These are phyloP conservation scores for Endoconidiophora laricicola DNA, from an alignment of 2,329 filamentous ascomycete genomes.

Conservation along the genomic window DNA sequence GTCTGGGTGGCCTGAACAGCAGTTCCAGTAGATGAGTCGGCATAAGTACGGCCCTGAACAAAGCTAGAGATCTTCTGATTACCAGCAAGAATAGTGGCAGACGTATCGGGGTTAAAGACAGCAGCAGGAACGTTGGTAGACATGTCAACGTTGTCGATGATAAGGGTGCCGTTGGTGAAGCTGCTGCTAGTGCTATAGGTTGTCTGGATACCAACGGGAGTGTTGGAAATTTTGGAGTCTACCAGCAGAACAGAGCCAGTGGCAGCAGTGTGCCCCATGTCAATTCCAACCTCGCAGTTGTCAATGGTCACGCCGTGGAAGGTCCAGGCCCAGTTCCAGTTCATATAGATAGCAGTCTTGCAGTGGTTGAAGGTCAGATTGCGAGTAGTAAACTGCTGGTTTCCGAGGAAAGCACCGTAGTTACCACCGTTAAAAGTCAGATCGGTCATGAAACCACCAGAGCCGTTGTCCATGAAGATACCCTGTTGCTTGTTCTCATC, in stretches of 20 bases:
- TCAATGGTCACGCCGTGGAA: slow-evolving; percentile 63
- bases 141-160: slow-evolving; percentile 86
- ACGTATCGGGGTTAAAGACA: slow-evolving; percentile 41
- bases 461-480: slow-evolving; percentile 74
- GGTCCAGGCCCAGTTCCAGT: slow-evolving; percentile 83
- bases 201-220: slow-evolving; percentile 59
- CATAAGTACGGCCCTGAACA: slow-evolving; percentile 65
- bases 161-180: slow-evolving; percentile 60
- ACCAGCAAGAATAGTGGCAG: slow-evolving; percentile 47
- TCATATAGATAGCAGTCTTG: slow-evolving; percentile 71
- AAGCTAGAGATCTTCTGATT: slow-evolving; percentile 54
- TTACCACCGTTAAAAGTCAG: slow-evolving; percentile 69
- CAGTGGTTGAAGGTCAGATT: slow-evolving; percentile 71
- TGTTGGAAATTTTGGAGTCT: slow-evolving; percentile 66
- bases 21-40: slow-evolving; percentile 26
- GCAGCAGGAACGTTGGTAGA: slow-evolving; percentile 46
- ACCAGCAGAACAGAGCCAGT: slow-evolving; percentile 75
- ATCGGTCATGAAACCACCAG: slow-evolving; percentile 70
- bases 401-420: slow-evolving; percentile 64
- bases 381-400: slow-evolving; percentile 74
- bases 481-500: slow-evolving; percentile 53
- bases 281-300: slow-evolving; percentile 57
- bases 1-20: slow-evolving; percentile 42
- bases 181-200: slow-evolving; percentile 48
- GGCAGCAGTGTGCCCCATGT: slow-evolving; percentile 55